Conservation (phyloP, 208 protist species). For the Leishmania lainsoni region DNA sequence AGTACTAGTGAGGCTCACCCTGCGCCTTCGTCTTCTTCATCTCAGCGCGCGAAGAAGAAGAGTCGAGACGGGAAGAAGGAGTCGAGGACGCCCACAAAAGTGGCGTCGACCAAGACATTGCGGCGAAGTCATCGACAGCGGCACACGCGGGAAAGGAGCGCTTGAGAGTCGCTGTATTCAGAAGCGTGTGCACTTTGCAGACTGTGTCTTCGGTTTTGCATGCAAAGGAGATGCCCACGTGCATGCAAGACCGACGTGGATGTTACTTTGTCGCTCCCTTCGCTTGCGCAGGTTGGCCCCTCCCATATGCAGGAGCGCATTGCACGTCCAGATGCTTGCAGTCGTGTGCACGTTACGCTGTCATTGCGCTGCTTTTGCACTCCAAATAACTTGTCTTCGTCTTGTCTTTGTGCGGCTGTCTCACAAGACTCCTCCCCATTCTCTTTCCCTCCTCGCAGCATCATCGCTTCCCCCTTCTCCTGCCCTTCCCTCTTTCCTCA, state of each 20-base stretch:
- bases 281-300: not conserved
- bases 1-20: not conserved
- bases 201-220: not conserved
- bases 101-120: not conserved
- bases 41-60: not conserved
- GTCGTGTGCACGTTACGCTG: not conserved
- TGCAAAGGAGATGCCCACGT: not conserved
- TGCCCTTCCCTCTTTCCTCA: not conserved
- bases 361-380: not conserved
- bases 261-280: not conserved
- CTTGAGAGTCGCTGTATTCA: not conserved
- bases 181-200: not conserved
- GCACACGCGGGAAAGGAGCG: not conserved
- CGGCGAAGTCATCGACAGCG: not conserved
- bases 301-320: not conserved
- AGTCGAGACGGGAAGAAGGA: constrained; percentile 19
- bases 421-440: not conserved
- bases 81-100: constrained; percentile 3
- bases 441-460: not conserved
- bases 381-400: not conserved
- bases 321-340: not conserved
- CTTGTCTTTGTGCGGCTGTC: not conserved
- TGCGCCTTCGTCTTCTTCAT: not conserved
- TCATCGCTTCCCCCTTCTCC: not conserved
- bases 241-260: not conserved